These are phyloP conservation scores for Moesziomyces sp. DNA, from an alignment of 1,284 basidiomycete genomes.

Conservation along the genomic window DNA sequence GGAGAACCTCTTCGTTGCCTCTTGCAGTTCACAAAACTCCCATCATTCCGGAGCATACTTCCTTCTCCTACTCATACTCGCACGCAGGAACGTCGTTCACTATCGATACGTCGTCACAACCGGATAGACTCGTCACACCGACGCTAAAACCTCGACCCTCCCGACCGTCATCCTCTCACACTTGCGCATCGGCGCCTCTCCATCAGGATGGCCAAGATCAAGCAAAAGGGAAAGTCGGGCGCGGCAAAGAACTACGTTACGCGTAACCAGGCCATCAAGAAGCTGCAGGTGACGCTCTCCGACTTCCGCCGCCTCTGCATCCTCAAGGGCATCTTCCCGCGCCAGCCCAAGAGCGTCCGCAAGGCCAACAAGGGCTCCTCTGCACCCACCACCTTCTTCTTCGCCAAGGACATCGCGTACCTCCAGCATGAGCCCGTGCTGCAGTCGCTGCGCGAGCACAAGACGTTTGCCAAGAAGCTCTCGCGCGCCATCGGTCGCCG, in stretches of 20 bases:
- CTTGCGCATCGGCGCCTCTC: background rate
- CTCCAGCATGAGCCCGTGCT: slow-evolving; percentile 96
- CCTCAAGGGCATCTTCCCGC: slow-evolving; percentile 97
- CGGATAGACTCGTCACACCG: slow-evolving; percentile 3
- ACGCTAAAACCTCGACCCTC: background rate
- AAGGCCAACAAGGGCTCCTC: slow-evolving; percentile 97
- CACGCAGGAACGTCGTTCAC: slow-evolving; percentile 5
- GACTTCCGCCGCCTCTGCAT: slow-evolving; percentile 98
- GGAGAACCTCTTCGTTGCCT: no score
- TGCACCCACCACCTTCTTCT: slow-evolving; percentile 97
- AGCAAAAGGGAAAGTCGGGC: slow-evolving; percentile 79
- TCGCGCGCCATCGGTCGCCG: slow-evolving; percentile 89
- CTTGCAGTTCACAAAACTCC: no score
- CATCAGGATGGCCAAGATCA: slow-evolving; percentile 82
- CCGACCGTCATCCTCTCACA: background rate
- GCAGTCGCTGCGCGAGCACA: slow-evolving; percentile 95
- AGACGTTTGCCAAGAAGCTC: slow-evolving; percentile 97
- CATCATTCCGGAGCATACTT: no score
- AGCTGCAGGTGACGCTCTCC: slow-evolving; percentile 91
- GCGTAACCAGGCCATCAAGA: slow-evolving; percentile 76
- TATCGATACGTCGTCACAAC: background rate
- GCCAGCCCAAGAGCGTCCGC: slow-evolving; percentile 91
- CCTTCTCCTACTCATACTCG: no score
- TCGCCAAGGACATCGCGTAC: slow-evolving; percentile 97
- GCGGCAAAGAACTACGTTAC: slow-evolving; percentile 81